These are phyloP conservation scores for Protomyces lactucae-debilis DNA, from an alignment of 1,139 yeast genomes.

Conservation along the genomic window DNA sequence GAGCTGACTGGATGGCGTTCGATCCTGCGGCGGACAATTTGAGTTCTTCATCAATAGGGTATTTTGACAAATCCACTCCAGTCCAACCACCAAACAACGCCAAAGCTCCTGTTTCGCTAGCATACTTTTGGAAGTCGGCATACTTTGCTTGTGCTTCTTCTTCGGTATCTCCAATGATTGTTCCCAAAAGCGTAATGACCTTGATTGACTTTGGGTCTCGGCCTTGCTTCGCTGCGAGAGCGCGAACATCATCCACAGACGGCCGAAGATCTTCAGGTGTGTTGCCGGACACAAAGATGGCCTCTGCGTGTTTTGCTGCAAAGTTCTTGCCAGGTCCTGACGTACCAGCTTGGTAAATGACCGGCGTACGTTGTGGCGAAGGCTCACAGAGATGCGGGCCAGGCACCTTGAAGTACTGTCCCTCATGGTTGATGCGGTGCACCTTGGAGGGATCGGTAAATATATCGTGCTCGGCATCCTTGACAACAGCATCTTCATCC, in stretches of 20 bases:
- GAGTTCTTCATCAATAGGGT: constrained; percentile 39
- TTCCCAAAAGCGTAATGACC: constrained; percentile 36
- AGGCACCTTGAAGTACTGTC: constrained; percentile 43
- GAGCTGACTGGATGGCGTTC: constrained; percentile 37
- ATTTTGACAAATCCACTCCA: constrained; percentile 39
- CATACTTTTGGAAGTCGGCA: constrained; percentile 34
- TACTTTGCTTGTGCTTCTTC: constrained; percentile 39
- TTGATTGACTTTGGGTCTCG: constrained; percentile 39
- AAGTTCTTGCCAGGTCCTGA: constrained; percentile 43
- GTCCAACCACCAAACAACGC: constrained; percentile 42
- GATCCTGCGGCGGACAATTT: constrained; percentile 35
- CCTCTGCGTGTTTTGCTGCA: constrained; percentile 46
- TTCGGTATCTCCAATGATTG: constrained; percentile 39
- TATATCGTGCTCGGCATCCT: constrained; percentile 33
- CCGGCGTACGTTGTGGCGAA: constrained; percentile 45
- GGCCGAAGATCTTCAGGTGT: constrained; percentile 25
- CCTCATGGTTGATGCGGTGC: constrained; percentile 42
- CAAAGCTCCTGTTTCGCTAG: constrained; percentile 39
- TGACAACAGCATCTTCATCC: constrained; percentile 44
- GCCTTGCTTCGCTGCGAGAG: constrained; percentile 35
- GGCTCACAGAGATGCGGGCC: constrained; percentile 44
- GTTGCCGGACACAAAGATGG: constrained; percentile 36
- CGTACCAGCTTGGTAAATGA: constrained; percentile 45
- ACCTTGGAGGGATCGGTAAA: constrained; percentile 41
- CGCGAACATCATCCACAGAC: constrained; percentile 6